phyloP scores from a whole-genome alignment of 805 yeast species.

The Hanseniaspora lindneri region DNA sequence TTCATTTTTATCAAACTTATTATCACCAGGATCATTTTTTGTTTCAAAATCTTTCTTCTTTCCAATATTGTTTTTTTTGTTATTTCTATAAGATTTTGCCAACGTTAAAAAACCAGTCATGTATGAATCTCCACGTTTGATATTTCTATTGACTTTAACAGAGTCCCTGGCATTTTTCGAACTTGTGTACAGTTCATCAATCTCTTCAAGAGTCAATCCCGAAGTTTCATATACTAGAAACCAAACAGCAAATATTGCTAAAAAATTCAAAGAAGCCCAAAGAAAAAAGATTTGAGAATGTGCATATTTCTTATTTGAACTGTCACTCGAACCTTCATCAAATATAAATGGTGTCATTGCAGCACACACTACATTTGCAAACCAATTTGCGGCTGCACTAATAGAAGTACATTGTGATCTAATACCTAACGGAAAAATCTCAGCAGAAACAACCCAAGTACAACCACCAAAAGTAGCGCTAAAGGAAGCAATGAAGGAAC shows the following conservation, averaged over 20 bases:
- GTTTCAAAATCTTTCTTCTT: neutral
- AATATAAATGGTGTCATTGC: conserved; percentile 63
- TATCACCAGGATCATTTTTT: neutral
- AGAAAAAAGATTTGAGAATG: conserved; percentile 67
- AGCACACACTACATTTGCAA: conserved; percentile 65
- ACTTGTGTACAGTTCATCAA: conserved; percentile 57
- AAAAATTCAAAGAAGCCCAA: conserved; percentile 62
- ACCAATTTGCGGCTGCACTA: conserved; percentile 70
- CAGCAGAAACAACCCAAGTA: conserved; percentile 60
- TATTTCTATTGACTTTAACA: conserved; percentile 30
- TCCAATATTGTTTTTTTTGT: neutral
- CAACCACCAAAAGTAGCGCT: conserved; percentile 79
- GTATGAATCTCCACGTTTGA: conserved; percentile 14
- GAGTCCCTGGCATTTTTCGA: conserved; percentile 48
- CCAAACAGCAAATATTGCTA: conserved; percentile 50
- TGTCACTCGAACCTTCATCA: conserved; percentile 39
- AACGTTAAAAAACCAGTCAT: conserved; percentile 15
- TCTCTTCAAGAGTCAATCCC: conserved; percentile 69
- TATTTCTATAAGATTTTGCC: conserved; percentile 9
- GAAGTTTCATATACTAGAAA: conserved; percentile 67
- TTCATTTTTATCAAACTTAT: no score
- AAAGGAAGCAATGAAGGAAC: conserved; percentile 62
- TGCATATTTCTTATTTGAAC: conserved; percentile 17
- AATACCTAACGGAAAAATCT: conserved; percentile 56
- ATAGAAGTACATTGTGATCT: conserved; percentile 68